Evolutionary conservation across 2,329 filamentous ascomycete species (phyloP).

Genomic region (Fusarium buxicola): DNA sequence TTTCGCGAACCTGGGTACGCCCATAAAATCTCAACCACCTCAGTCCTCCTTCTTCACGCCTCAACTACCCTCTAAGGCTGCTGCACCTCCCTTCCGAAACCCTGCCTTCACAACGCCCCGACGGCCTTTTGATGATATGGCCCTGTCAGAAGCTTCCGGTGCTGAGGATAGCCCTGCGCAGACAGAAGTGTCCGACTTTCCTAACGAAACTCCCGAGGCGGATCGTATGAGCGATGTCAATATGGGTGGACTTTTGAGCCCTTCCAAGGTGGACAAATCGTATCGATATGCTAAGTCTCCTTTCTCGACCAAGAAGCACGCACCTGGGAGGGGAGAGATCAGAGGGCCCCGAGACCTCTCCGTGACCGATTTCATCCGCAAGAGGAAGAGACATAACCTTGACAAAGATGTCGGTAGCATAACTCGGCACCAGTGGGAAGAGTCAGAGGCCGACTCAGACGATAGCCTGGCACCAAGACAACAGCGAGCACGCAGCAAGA

Average conservation of each 20-base stretch:
- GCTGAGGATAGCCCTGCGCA: constrained; percentile 70
- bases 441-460: constrained; percentile 64
- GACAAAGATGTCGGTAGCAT: constrained; percentile 66
- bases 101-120: constrained; percentile 74
- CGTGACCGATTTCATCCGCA: constrained; percentile 61
- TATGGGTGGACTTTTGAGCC: constrained; percentile 59
- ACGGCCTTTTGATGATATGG: constrained; percentile 64
- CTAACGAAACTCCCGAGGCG: constrained; percentile 64
- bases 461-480: constrained; percentile 40
- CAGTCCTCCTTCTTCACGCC: constrained; percentile 61
- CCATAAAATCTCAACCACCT: constrained; percentile 57
- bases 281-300: constrained; percentile 57
- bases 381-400: constrained; percentile 63
- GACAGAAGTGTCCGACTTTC: constrained; percentile 67
- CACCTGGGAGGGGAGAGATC: constrained; percentile 74
- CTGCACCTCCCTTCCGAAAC: constrained; percentile 69
- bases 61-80: constrained; percentile 54
- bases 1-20: constrained; percentile 53
- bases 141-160: constrained; percentile 66
- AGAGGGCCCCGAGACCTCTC: constrained; percentile 57
- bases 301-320: constrained; percentile 54
- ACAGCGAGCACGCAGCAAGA: constrained; percentile 41
- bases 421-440: constrained; percentile 58
- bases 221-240: constrained; percentile 59
- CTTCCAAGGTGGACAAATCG: constrained; percentile 59